Evolutionary conservation across 441 rosid genomes (phyloP), one percentile per base, ranked within the genome.

Genomic region (Flueggea neowawraea): DNA sequence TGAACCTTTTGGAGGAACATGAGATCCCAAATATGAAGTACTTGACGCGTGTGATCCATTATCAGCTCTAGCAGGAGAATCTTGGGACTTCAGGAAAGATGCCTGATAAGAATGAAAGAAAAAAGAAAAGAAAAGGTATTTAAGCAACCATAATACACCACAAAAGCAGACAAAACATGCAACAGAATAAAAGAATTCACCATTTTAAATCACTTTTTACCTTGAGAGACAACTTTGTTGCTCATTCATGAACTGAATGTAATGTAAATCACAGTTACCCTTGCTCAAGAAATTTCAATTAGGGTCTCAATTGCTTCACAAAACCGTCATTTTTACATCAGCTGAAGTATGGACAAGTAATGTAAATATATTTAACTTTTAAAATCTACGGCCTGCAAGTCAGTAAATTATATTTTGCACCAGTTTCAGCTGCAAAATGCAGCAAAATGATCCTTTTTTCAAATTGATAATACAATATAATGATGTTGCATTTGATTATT

Each of bases 1-100:
- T 47, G 12, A 47, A 93, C 98, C 95, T 86, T 79, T 84, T 9
- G 82, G 74, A 76, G 80, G 76, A 64, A 81, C 78, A 69, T 79
- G 73, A 66, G 89, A 79, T 78, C 73, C 82, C 66, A 69, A 71
- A 65, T 78, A 75, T 10, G 89, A 70, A 65, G 75, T 45, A 69
- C 49, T 69, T 41, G 94, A 82, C 66, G 82, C 74, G 55, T 77
- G 77, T 7, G 78, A 71, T 71, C 82, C 90, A 67, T 66, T 67
- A 63, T 87, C 89, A 62, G 84, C 78, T 75, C 75, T 64, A 53
- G 66, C 81, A 74, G 77, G 64, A 61, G 88, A 76, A 31, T 78
- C 92, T 71, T 78, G 91, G 45, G 80, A 73, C 71, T 80, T 77
- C 58, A 75, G 73, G 73, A 72, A 86, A 67, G 86, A 72, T 75